These are phyloP conservation scores for Sedum album DNA, from an alignment of 164 flowering plant species.

Conservation along the genomic window DNA sequence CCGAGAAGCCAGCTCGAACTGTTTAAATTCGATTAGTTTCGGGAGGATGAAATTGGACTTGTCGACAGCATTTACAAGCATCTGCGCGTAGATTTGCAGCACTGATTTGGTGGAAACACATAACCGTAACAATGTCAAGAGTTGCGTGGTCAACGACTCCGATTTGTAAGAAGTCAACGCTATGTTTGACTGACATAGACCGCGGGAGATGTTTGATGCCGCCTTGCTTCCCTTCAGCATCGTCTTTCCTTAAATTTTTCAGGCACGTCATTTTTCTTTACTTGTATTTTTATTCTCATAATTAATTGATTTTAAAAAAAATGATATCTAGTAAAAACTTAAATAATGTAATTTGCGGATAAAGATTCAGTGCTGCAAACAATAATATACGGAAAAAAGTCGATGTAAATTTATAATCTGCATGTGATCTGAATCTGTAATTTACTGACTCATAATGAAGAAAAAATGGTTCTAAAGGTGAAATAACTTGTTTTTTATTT, in stretches of 20 bases:
- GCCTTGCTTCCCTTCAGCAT: conserved; percentile 4
- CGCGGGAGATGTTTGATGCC: conserved; percentile 5
- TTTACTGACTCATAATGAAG: too few species aligned
- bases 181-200: not conserved
- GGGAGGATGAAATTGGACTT: conserved; percentile 44
- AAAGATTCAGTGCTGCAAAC: too few species aligned
- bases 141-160: conserved; percentile 13
- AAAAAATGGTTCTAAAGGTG: not conserved
- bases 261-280: not conserved
- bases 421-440: too few species aligned
- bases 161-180: not conserved
- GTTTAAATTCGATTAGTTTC: conserved; percentile 40
- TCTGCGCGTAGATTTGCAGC: conserved; percentile 48
- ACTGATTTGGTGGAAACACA: conserved; percentile 28
- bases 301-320: not conserved
- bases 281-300: not conserved
- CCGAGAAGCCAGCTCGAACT: conserved; percentile 35
- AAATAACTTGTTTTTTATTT: too few species aligned
- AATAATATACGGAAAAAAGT: too few species aligned
- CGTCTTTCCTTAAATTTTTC: not conserved
- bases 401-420: too few species aligned
- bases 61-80: conserved; percentile 34
- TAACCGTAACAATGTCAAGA: conserved; percentile 24
- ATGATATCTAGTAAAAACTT: too few species aligned
- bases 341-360: too few species aligned